Base-by-base conservation (phyloP, 176 grass and related monocot genomes). In the Eragrostis nindensis region DNA sequence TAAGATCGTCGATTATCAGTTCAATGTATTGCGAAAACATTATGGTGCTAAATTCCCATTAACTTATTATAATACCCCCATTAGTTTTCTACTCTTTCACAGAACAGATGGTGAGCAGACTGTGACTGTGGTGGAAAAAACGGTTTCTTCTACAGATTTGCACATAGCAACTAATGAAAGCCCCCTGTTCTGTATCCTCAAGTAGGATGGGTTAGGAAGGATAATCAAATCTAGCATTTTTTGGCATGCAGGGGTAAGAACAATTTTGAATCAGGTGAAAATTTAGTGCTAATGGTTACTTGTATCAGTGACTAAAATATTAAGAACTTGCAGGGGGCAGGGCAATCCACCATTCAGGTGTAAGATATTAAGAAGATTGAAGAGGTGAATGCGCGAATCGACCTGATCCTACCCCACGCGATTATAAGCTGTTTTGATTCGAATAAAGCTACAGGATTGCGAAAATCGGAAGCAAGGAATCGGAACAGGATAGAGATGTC, bases 141-240 rank as follows among this genome's bases (percentile, higher is more conserved):
- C 24, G 11, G 18, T 13, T 16, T 48, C 2, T 11, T 77, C 43
- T 43, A 50, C 14, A 70, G 62, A 81, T 87, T 24, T 72, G 22
- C 68, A 74, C 8, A 30, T 0, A 70, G 44, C 46, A 89, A 69
- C 32, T 32, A 45, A 36, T 53, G 52, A 39, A 26, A 74, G 13
- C 13, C 16, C 59, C 14, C n/a, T 75, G 8, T 6, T 17, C 21
- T 13, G 13, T 29, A 12, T 36, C 18, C 44, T 30, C 11, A 60
- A 61, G 47, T 30, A 69, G 29, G 27, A 14, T 36, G 29, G 29
- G 14, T 1, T 64, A 36, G 5, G 29, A 64, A 18, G 62, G 62
- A 32, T 27, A 36, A 32, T 64, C 62, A 83, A 78, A 87, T 25
- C 12, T 75, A 69, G 43, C 32, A 62, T 46, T 54, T 30, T 75